Base-by-base conservation (phyloP, 1,284 basidiomycete species). In the Phylloporus sp. region DNA sequence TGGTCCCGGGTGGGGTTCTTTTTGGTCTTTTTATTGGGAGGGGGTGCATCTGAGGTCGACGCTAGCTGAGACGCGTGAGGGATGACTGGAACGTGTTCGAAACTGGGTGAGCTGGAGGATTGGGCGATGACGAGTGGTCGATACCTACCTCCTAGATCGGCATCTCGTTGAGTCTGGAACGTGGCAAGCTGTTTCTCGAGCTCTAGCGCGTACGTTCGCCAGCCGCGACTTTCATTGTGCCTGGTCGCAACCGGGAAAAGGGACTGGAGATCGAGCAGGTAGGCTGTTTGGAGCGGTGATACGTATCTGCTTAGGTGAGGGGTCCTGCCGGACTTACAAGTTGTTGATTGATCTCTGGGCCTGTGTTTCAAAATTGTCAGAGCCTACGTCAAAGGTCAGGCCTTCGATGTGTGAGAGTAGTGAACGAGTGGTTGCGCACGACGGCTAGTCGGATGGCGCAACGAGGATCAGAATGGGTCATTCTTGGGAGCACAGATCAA, bases 21-120 rank as follows among this genome's bases (percentile, higher is more conserved):
- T 60, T 75, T 74, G 44, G 53, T 67, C 58, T 68, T 76, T 59
- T 76, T 74, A 59, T 69, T 76, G 20, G 70, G 67, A 34, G 70
- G 68, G 1, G 71, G 74, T 24, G 44, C 63, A 37, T 68, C 67
- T 28, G 64, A 64, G 52, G 58, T 52, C 24, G 61, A 51, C 3
- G 60, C 50, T 56, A 13, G 37, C 37, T 63, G 68, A 20, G 70
- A 63, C 37, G 53, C 63, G 49, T 66, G 6, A 17, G 31, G 60
- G 56, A 64, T n/a, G n/a, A n/a, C n/a, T n/a, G n/a, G n/a, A n/a
- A n/a, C n/a, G n/a, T n/a, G n/a, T n/a, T n/a, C n/a, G n/a, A n/a
- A n/a, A n/a, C n/a, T n/a, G n/a, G n/a, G n/a, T n/a, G n/a, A n/a
- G n/a, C n/a, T n/a, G n/a, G n/a, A n/a, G n/a, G n/a, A n/a, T n/a